These are phyloP conservation scores for Pythium aquatile DNA, from an alignment of 352 stramenopile species.

Conservation along the genomic window DNA sequence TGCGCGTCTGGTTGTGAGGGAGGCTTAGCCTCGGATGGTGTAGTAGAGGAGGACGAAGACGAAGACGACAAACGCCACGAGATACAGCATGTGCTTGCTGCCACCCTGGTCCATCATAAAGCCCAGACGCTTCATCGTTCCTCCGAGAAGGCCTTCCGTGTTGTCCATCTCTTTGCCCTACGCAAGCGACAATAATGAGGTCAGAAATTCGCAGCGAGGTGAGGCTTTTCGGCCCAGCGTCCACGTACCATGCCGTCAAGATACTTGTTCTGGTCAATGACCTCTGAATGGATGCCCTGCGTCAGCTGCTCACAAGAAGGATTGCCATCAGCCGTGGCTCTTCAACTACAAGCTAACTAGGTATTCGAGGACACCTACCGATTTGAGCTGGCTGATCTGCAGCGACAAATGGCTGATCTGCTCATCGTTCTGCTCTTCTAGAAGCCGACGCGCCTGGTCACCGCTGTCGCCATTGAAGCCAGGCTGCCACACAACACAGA, in stretches of 20 bases:
- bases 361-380: slow-evolving; percentile 35
- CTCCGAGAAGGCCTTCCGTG: slow-evolving; percentile 75
- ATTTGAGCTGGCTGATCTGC: slow-evolving; percentile 84
- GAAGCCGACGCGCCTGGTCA: slow-evolving; percentile 72
- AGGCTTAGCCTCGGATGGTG: slow-evolving; percentile 61
- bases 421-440: slow-evolving; percentile 88
- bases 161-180: slow-evolving; percentile 87
- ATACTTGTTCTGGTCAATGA: slow-evolving; percentile 81
- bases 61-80: slow-evolving; percentile 81
- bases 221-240: not conserved
- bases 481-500: slow-evolving; percentile 26
- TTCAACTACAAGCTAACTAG: not conserved
- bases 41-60: slow-evolving; percentile 87
- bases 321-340: not conserved
- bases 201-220: too few relatives aligned
- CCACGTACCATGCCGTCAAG: slow-evolving; percentile 73
- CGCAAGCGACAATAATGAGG: not conserved
- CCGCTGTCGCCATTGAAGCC: slow-evolving; percentile 48
- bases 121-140: slow-evolving; percentile 83
- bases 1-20: slow-evolving; percentile 10
- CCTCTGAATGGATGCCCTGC: slow-evolving; percentile 73
- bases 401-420: slow-evolving; percentile 86
- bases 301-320: slow-evolving; percentile 49
- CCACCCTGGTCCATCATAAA: slow-evolving; percentile 87
- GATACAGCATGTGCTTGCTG: slow-evolving; percentile 88